phyloP scores from a whole-genome alignment of 176 grass and related monocot genomes.

The Hyparrhenia diplandra region DNA sequence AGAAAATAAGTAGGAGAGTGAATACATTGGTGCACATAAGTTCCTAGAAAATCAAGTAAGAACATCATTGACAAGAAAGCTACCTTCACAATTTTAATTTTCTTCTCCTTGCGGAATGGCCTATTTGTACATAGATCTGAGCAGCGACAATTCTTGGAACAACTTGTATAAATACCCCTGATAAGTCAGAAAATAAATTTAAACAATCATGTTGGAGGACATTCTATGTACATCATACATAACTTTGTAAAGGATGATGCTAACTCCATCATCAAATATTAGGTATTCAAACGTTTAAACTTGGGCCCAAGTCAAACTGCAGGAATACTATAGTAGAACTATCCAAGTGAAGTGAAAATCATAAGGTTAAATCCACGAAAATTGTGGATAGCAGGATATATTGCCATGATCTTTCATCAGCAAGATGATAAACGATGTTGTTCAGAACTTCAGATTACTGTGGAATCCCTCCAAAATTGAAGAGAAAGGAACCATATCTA shows the following conservation, averaged over 20 bases:
- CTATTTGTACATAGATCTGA: slow-evolving; percentile 87
- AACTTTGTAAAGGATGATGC: not conserved
- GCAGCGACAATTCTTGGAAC: slow-evolving; percentile 87
- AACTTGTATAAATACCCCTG: slow-evolving; percentile 88
- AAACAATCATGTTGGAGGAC: not conserved
- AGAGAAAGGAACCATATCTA: not conserved
- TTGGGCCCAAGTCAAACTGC: not conserved
- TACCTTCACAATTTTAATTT: slow-evolving; percentile 99
- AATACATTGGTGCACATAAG: slow-evolving; percentile 13
- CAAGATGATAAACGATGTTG: not conserved
- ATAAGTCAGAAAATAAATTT: not conserved
- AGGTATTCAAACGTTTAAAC: not conserved
- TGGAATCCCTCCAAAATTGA: not conserved
- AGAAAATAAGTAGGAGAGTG: not conserved
- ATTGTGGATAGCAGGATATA: not conserved
- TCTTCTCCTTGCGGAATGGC: slow-evolving; percentile 95
- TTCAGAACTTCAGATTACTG: not conserved
- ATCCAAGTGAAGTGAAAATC: not conserved
- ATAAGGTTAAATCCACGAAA: not conserved
- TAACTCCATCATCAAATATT: slow-evolving; percentile 4
- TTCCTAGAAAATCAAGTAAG: not conserved
- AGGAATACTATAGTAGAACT: not conserved
- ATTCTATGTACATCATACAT: not conserved
- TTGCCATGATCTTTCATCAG: not conserved
- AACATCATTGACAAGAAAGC: slow-evolving; percentile 18